These are phyloP conservation scores for Chalciporus piperatus DNA, from an alignment of 768 basidiomycete species.

Conservation along the genomic window DNA sequence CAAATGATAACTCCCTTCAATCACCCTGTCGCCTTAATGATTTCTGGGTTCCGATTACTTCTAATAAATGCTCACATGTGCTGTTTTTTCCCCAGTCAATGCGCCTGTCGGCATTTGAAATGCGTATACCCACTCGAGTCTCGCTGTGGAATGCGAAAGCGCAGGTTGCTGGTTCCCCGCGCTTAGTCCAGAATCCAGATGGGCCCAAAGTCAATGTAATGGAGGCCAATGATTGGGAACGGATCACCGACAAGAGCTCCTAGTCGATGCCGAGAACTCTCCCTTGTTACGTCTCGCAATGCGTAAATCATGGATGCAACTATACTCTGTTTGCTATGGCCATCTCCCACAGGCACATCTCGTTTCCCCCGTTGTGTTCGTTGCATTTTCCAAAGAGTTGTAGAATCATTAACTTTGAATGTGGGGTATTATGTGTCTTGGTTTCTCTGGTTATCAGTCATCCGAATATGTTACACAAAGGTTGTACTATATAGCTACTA, in stretches of 20 bases:
- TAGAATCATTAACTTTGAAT: conserved; percentile 12
- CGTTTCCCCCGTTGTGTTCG: conserved; percentile 17
- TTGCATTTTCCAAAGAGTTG: background rate
- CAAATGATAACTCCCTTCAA: conserved; percentile 16
- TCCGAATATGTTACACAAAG: no score
- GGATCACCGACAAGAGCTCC: conserved; percentile 24
- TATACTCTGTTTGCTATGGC: conserved; percentile 1
- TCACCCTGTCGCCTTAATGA: conserved; percentile 26
- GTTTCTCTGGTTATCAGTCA: conserved; percentile 11
- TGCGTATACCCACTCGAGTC: conserved; percentile 74
- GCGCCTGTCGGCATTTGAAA: conserved; percentile 61
- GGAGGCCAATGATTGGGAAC: conserved; percentile 30
- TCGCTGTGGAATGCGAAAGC: conserved; percentile 60
- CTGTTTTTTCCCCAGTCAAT: conserved; percentile 54
- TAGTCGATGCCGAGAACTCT: conserved; percentile 10
- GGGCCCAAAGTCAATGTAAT: conserved; percentile 23
- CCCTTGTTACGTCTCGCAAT: conserved; percentile 1
- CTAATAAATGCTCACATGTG: conserved; percentile 21
- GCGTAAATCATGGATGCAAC: conserved; percentile 1
- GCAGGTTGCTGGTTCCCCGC: conserved; percentile 35
- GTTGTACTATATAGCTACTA: no score
- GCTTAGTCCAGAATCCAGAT: conserved; percentile 23
- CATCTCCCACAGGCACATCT: conserved; percentile 1
- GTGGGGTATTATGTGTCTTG: conserved; percentile 15
- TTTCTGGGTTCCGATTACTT: conserved; percentile 19